Base-by-base conservation (phyloP, 2,329 filamentous ascomycete species). In the Microsporum canis region DNA sequence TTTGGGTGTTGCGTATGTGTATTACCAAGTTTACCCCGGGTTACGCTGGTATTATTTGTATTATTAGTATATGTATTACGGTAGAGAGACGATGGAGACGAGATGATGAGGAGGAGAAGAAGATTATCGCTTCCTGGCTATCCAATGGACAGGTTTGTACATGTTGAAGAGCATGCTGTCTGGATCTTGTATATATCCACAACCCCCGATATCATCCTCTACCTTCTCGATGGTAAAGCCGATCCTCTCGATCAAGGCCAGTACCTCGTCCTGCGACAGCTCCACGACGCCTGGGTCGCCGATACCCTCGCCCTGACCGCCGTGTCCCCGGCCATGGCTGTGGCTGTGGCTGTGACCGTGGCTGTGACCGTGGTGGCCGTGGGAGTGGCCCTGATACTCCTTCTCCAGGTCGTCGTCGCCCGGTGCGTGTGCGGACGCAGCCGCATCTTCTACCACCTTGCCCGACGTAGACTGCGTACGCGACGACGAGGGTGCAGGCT, bases 221-320 rank as follows among this genome's bases (percentile, higher is more conserved):
- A 81, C 80, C 65, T 78, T 80, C 69, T 89, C 84, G 5, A 99
- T 77, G 3, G 77, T 78, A 69, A 99, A 99, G 0, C 91, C 94
- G 68, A 92, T 76, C 61, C 80, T 81, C 66, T 85, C 77, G 1
- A 97, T 81, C 47, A 99, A 77, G 14, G 81, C 80, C 62, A 95
- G 75, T 7, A 99, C 88, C 77, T 99, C 94, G 33, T 96, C 89
- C 63, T 96, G 84, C 0, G 88, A 87, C 60, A 99, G 79, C 77
- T 99, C 94, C 66, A 97, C 89, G 64, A 86, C 91, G 0, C 94
- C 94, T 0, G 90, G 89, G 67, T 95, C 91, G 0, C 85, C 91
- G 65, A 96, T 95, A 10, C 55, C 55, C 10, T 55, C 51, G 5
- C 51, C 51, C 31, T 55, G 51, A 5, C 51, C 43, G 8, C 38